Evolutionary conservation across 75 land plant species (phyloP).

Genomic region (Selaginella moellendorffii): DNA sequence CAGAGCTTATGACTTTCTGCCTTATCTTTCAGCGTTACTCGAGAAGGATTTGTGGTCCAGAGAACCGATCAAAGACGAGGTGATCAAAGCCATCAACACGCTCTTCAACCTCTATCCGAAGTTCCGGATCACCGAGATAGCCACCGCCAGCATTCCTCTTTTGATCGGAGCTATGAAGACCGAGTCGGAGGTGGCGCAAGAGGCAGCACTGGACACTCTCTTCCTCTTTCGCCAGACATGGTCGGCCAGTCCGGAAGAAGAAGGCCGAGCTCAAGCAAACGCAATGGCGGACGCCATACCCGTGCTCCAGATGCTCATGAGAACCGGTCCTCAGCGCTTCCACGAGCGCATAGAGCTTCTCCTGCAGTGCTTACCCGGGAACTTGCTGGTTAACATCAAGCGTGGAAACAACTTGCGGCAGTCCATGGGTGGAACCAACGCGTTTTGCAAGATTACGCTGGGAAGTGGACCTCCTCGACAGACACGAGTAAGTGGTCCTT

Average conservation of each 20-base stretch:
- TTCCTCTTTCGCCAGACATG: slow-evolving; percentile 13
- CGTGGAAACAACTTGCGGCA: slow-evolving; percentile 24
- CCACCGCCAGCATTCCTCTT: slow-evolving; percentile 20
- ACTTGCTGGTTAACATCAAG: slow-evolving; percentile 19
- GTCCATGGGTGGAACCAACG: slow-evolving; percentile 20
- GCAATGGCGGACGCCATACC: slow-evolving; percentile 27
- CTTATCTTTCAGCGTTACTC: slow-evolving; percentile 14
- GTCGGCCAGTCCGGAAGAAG: slow-evolving; percentile 16
- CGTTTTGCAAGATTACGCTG: slow-evolving; percentile 21
- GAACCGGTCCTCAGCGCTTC: slow-evolving; percentile 15
- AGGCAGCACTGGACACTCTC: slow-evolving; percentile 19
- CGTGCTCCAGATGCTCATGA: slow-evolving; percentile 16
- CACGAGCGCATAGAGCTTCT: slow-evolving; percentile 18
- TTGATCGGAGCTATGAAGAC: slow-evolving; percentile 18
- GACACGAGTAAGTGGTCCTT: slow-evolving; percentile 18
- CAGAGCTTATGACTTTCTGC: not conserved
- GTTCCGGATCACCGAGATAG: slow-evolving; percentile 17
- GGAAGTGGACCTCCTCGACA: slow-evolving; percentile 23
- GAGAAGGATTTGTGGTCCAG: slow-evolving; percentile 12
- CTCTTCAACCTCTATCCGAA: slow-evolving; percentile 16
- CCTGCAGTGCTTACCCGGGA: slow-evolving; percentile 20
- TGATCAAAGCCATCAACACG: slow-evolving; percentile 15
- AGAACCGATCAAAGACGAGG: slow-evolving; percentile 12
- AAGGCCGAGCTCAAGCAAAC: slow-evolving; percentile 15
- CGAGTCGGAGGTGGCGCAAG: slow-evolving; percentile 18